phyloP scores from a whole-genome alignment of 306 rosid genomes.

The Cotoneaster glaucophyllus region DNA sequence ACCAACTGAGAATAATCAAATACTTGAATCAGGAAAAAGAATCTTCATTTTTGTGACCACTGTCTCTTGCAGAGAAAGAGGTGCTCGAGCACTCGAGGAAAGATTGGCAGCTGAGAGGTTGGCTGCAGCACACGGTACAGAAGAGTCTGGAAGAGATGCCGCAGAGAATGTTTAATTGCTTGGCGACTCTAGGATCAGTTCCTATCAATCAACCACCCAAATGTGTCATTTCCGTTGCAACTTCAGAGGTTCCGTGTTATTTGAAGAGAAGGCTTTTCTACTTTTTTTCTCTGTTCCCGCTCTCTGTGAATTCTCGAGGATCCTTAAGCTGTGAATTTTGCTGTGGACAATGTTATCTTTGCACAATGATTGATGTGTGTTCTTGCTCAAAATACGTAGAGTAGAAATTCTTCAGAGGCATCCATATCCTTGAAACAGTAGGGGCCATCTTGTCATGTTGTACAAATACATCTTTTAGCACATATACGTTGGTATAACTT shows the following conservation, averaged over 20 bases:
- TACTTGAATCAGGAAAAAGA: neutral
- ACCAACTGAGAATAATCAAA: neutral
- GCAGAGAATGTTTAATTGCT: conserved; percentile 47
- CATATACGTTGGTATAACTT: too few relatives aligned
- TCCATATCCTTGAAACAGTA: neutral
- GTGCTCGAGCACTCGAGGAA: conserved; percentile 94
- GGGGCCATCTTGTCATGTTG: neutral
- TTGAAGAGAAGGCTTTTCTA: neutral
- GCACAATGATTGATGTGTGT: conserved; percentile 7
- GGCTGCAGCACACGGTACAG: conserved; percentile 41
- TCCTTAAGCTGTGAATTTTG: neutral
- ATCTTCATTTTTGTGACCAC: conserved; percentile 4
- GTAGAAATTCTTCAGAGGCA: neutral
- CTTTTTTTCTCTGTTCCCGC: neutral
- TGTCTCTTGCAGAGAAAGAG: conserved; percentile 65
- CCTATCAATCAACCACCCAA: conserved; percentile 6
- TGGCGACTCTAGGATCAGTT: conserved; percentile 20
- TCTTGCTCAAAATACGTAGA: neutral
- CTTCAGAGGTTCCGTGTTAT: neutral
- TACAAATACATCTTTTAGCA: neutral
- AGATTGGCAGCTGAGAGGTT: conserved; percentile 78
- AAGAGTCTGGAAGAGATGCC: conserved; percentile 47
- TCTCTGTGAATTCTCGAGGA: too few relatives aligned
- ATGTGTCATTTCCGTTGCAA: neutral
- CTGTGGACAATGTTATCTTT: neutral